Conservation (phyloP, 1,284 basidiomycete species). For the Taiwanofungus camphoratus region DNA sequence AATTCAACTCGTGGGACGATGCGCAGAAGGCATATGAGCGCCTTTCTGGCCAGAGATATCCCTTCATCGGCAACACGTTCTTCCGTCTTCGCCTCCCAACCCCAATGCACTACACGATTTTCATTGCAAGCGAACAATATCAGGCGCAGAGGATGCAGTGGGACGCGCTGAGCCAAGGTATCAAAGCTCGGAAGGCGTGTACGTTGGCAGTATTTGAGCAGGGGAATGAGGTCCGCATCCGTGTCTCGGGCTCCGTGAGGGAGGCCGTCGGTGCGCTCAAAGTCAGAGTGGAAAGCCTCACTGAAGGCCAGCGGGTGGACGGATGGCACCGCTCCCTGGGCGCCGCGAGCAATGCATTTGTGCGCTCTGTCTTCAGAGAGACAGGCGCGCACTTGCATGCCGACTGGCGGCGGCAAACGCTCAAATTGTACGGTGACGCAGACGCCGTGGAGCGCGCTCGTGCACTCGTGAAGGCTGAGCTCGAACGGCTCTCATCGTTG, state of each 20-base stretch:
- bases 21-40: constrained; percentile 33
- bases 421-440: constrained; percentile 12
- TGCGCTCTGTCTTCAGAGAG: constrained; percentile 27
- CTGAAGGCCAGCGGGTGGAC: constrained; percentile 41
- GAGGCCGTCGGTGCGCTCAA: constrained; percentile 48
- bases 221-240: constrained; percentile 21
- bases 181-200: constrained; percentile 27
- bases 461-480: constrained; percentile 35
- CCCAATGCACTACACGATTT: constrained; percentile 41
- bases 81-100: constrained; percentile 35
- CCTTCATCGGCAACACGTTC: constrained; percentile 15
- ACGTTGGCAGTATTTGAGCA: constrained; percentile 19
- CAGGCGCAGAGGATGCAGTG: constrained; percentile 43
- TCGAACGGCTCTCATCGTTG: constrained; percentile 35
- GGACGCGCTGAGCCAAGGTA: constrained; percentile 32
- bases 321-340: constrained; percentile 43
- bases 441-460: constrained; percentile 21
- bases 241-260: constrained; percentile 21
- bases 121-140: constrained; percentile 42
- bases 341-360: constrained; percentile 21
- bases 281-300: constrained; percentile 50
- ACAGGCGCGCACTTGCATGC: constrained; percentile 37
- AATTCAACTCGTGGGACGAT: constrained; percentile 42
- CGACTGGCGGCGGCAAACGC: constrained; percentile 30
- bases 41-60: constrained; percentile 26